Evolutionary conservation across 805 yeast species (phyloP).

Genomic region (Nakazawaea peltata): DNA sequence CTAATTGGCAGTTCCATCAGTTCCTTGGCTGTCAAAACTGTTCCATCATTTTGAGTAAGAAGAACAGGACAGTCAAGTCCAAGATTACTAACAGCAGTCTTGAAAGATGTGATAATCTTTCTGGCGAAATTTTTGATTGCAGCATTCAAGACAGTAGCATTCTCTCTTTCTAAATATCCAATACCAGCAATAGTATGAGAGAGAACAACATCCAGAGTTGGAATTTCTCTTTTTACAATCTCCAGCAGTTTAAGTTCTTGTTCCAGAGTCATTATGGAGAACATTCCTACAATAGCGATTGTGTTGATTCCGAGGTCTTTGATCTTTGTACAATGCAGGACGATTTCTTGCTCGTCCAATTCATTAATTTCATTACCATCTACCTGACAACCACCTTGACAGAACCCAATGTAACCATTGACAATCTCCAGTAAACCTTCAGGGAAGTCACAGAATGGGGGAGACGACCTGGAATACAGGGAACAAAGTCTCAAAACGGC

Average conservation of each 20-base stretch:
- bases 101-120: constrained; percentile 30
- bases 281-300: constrained; percentile 33
- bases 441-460: constrained; percentile 40
- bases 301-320: constrained; percentile 24
- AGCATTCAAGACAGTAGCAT: constrained; percentile 39
- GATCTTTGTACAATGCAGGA: constrained; percentile 23
- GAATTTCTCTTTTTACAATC: constrained; percentile 25
- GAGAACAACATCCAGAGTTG: constrained; percentile 25
- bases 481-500: constrained; percentile 39
- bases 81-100: constrained; percentile 25
- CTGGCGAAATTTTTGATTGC: constrained; percentile 33
- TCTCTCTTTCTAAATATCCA: constrained; percentile 38
- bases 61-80: constrained; percentile 31
- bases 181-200: constrained; percentile 35
- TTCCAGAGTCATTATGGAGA: constrained; percentile 27
- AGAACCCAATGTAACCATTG: constrained; percentile 25
- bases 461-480: constrained; percentile 28
- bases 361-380: constrained; percentile 31
- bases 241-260: constrained; percentile 30
- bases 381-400: constrained; percentile 35
- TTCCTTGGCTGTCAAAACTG: constrained; percentile 31
- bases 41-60: constrained; percentile 40
- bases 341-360: constrained; percentile 23
- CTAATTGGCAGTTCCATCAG: constrained; percentile 33
- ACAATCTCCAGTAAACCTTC: constrained; percentile 24